A percentile compares a stretch with the other conserved stretches of the same genome.
Conservation (phyloP, 352 stramenopile genomes). For the Pythium plurisporium region DNA sequence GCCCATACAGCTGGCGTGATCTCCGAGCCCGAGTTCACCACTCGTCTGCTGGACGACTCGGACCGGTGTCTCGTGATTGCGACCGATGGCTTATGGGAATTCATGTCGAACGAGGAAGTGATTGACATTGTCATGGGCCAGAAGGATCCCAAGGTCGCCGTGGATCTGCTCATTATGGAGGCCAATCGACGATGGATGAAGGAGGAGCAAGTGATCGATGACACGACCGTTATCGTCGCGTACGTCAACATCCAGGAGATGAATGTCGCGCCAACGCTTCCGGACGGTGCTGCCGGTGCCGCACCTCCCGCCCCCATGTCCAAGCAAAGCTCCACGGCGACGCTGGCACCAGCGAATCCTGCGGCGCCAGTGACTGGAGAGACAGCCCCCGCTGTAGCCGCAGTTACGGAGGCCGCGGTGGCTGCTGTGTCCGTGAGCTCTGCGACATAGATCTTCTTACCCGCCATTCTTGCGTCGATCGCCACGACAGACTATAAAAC, state of each 20-base stretch:
- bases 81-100: slow-evolving; percentile 99
- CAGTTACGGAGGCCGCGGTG: not conserved
- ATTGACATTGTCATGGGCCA: slow-evolving; percentile 78
- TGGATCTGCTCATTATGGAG: slow-evolving; percentile 94
- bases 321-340: not conserved
- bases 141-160: slow-evolving; percentile 73
- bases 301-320: slow-evolving; percentile 11
- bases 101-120: slow-evolving; percentile 96
- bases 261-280: slow-evolving; percentile 13
- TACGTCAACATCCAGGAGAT: slow-evolving; percentile 86
- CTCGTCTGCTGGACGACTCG: slow-evolving; percentile 68
- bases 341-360: not conserved
- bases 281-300: not conserved
- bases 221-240: slow-evolving; percentile 98
- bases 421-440: not conserved
- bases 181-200: slow-evolving; percentile 97
- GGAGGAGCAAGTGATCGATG: slow-evolving; percentile 98
- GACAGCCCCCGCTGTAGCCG: not conserved
- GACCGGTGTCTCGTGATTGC: slow-evolving; percentile 96
- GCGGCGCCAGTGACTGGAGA: not conserved
- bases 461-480: not conserved
- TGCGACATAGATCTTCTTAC: not conserved
- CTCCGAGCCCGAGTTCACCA: slow-evolving; percentile 94
- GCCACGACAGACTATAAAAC: not conserved
- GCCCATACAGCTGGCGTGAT: slow-evolving; percentile 94